Conservation (phyloP, 179 eudicot genomes). For the Carnegiea gigantea region DNA sequence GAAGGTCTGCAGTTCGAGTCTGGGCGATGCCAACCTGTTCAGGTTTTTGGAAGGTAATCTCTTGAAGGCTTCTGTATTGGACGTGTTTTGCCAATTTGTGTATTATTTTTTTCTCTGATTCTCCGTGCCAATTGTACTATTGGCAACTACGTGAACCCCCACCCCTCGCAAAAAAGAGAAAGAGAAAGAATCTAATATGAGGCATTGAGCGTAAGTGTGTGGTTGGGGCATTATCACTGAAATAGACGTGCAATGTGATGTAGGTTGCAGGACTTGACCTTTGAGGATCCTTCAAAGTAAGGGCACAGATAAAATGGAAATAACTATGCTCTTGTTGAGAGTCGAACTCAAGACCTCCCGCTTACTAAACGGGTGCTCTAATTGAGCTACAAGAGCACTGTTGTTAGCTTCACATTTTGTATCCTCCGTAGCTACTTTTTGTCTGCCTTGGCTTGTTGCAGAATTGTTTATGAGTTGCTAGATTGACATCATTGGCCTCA, state of each 20-base stretch:
- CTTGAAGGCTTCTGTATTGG: too few relatives aligned
- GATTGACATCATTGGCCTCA: not conserved
- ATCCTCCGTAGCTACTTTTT: not conserved
- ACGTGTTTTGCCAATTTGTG: not conserved
- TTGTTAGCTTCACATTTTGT: not conserved
- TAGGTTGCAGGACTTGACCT: not conserved
- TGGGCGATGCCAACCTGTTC: constrained; percentile 27
- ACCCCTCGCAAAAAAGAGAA: too few relatives aligned
- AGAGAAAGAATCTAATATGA: too few relatives aligned
- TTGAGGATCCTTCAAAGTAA: not conserved
- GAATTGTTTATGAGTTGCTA: not conserved
- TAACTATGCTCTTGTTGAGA: not conserved
- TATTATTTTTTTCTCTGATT: not conserved
- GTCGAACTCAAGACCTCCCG: constrained; percentile 4
- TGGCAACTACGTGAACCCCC: too few relatives aligned
- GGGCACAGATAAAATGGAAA: not conserved
- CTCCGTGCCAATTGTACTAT: not conserved
- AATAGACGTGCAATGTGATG: too few relatives aligned
- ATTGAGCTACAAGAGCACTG: not conserved
- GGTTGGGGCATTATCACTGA: too few relatives aligned
- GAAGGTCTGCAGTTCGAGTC: constrained; percentile 39
- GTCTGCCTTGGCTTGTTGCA: not conserved
- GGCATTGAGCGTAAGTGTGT: too few relatives aligned
- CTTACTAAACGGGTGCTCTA: not conserved
- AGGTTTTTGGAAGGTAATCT: not conserved